These are phyloP conservation scores for Mortierella sp. DNA, from an alignment of 371 early-diverging fungal genomes.

Conservation along the genomic window DNA sequence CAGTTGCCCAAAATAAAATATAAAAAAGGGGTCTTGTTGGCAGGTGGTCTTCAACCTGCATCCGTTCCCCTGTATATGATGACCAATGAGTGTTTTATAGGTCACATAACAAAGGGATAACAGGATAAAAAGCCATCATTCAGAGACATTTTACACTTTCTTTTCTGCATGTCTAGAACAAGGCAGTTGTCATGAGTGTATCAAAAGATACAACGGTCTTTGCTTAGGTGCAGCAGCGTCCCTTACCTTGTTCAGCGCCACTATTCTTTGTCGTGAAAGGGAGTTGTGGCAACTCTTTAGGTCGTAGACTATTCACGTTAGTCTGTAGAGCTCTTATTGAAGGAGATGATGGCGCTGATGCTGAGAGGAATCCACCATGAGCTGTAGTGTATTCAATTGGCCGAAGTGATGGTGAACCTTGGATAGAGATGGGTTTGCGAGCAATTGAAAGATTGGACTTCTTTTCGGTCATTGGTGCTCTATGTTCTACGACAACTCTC, in stretches of 20 bases:
- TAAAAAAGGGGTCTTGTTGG: conserved; percentile 27
- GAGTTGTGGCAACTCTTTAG: neutral
- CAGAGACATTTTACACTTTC: neutral
- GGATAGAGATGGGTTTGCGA: conserved; percentile 30
- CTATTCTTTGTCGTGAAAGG: neutral
- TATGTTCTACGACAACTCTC: conserved; percentile 14
- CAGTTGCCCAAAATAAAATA: conserved; percentile 36
- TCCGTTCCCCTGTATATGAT: neutral
- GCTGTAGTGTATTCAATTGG: neutral
- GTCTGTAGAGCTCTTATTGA: neutral
- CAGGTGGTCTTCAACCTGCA: conserved; percentile 9
- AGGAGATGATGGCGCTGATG: conserved; percentile 2
- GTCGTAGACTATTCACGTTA: neutral
- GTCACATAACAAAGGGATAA: neutral
- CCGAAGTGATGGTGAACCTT: conserved; percentile 3
- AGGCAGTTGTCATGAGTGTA: neutral
- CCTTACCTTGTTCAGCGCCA: conserved; percentile 10
- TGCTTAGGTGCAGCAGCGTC: neutral
- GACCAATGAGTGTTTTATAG: neutral
- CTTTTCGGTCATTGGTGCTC: conserved; percentile 7
- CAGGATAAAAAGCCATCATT: neutral
- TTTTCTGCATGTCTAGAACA: neutral
- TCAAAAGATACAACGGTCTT: too few relatives aligned
- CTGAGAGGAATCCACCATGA: neutral
- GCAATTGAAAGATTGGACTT: conserved; percentile 39